phyloP scores from a whole-genome alignment of 1,139 yeast genomes.

The Pichia inconspicua region DNA sequence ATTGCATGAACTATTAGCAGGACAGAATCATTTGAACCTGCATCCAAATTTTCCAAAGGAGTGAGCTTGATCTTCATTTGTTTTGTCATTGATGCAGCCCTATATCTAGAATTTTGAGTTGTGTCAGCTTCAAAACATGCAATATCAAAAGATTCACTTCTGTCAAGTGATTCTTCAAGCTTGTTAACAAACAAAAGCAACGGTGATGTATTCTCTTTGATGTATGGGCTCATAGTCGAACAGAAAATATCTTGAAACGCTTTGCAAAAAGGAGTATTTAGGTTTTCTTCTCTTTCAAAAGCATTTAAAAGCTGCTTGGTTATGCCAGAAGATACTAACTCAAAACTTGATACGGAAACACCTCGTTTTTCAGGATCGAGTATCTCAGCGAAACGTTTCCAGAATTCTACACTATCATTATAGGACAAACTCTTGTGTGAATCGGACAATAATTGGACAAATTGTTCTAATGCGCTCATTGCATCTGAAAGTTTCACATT shows the following conservation, averaged over 20 bases:
- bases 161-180: slow-evolving; percentile 66
- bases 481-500: slow-evolving; percentile 22
- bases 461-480: slow-evolving; percentile 25
- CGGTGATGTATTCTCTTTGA: slow-evolving; percentile 28
- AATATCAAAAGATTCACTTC: slow-evolving; percentile 72
- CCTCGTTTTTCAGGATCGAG: slow-evolving; percentile 27
- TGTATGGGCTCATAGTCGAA: slow-evolving; percentile 19
- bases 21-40: slow-evolving; percentile 35
- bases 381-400: slow-evolving; percentile 37
- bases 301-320: slow-evolving; percentile 40
- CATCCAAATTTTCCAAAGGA: slow-evolving; percentile 28
- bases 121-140: slow-evolving; percentile 32
- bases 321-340: slow-evolving; percentile 63
- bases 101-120: slow-evolving; percentile 18
- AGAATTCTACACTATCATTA: slow-evolving; percentile 39
- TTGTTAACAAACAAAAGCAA: slow-evolving; percentile 42
- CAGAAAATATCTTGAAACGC: slow-evolving; percentile 46
- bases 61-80: slow-evolving; percentile 57
- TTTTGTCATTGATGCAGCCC: slow-evolving; percentile 61
- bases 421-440: slow-evolving; percentile 16
- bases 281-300: slow-evolving; percentile 30
- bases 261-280: slow-evolving; percentile 31
- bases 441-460: slow-evolving; percentile 23
- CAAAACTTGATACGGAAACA: slow-evolving; percentile 58
- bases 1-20: slow-evolving; percentile 78